A percentile compares a stretch with the other conserved stretches of the same genome.
phyloP scores from a whole-genome alignment of 768 basidiomycete genomes.

The Calvatia gigantea region DNA sequence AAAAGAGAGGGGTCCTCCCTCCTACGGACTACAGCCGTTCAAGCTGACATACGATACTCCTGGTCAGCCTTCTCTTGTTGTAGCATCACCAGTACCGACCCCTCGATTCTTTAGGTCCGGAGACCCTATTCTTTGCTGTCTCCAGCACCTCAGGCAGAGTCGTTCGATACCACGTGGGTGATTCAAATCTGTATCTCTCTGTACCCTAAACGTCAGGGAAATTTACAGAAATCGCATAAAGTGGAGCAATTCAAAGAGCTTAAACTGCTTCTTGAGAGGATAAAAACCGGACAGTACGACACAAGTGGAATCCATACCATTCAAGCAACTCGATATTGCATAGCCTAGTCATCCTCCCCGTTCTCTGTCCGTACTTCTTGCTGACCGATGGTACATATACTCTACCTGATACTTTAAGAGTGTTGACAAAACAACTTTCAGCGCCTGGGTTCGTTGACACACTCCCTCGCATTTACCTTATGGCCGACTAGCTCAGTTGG shows the following conservation, averaged over 20 bases:
- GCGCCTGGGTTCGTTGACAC: too few relatives aligned
- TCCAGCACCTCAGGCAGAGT: conserved; percentile 78
- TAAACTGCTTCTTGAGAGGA: neutral
- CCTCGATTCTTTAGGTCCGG: conserved; percentile 16
- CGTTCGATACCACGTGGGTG: conserved; percentile 59
- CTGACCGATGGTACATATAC: too few relatives aligned
- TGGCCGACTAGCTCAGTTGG: conserved; percentile 84
- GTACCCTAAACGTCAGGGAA: too few relatives aligned
- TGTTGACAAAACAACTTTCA: too few relatives aligned
- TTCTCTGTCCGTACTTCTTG: too few relatives aligned
- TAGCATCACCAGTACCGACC: neutral
- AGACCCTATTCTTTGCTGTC: conserved; percentile 73
- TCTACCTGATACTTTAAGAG: too few relatives aligned
- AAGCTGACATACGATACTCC: conserved; percentile 38
- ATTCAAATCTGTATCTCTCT: neutral
- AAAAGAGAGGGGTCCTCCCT: conserved; percentile 16
- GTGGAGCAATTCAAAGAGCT: neutral
- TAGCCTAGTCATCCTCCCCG: too few relatives aligned
- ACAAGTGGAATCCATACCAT: neutral
- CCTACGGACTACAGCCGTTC: conserved; percentile 46
- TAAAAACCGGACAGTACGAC: neutral
- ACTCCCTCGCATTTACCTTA: too few relatives aligned
- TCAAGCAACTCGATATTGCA: too few relatives aligned
- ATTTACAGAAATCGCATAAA: neutral
- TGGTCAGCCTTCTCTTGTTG: conserved; percentile 6